A percentile compares a stretch with the other conserved stretches of the same genome.
Evolutionary conservation across 2,329 filamentous ascomycete genomes (phyloP).

Genomic region (Uncinocarpus reesii): DNA sequence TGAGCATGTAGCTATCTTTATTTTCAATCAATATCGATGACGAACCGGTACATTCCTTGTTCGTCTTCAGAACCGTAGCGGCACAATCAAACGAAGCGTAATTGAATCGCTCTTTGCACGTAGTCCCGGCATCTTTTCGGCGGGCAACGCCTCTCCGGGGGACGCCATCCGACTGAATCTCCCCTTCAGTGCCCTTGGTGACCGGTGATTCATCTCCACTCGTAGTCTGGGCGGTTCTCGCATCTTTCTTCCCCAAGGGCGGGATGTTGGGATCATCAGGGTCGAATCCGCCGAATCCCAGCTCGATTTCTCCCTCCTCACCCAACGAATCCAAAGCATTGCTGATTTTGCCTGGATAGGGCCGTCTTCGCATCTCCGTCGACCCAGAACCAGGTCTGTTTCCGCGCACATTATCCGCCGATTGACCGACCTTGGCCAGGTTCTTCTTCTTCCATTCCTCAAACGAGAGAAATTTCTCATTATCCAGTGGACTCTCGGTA

Average conservation of each 20-base stretch:
- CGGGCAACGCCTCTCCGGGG: conserved; percentile 46
- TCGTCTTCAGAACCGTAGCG: conserved; percentile 84
- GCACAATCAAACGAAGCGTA: conserved; percentile 97
- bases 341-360: conserved; percentile 43
- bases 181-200: conserved; percentile 14
- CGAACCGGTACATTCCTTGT: conserved; percentile 72
- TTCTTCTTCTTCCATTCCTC: conserved; percentile 98
- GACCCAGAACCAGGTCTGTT: conserved; percentile 38
- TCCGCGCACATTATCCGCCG: conserved; percentile 54
- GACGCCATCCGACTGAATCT: conserved; percentile 13
- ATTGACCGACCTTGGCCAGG: conserved; percentile 73
- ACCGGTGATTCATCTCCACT: conserved; percentile 25
- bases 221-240: conserved; percentile 20
- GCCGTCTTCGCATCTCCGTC: conserved; percentile 43
- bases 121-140: conserved; percentile 90
- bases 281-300: conserved; percentile 58
- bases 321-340: conserved; percentile 69
- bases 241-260: conserved; percentile 20
- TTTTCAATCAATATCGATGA: conserved; percentile 89
- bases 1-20: conserved; percentile 97
- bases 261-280: conserved; percentile 33
- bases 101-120: conserved; percentile 94
- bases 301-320: conserved; percentile 77
- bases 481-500: conserved; percentile 57
- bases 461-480: conserved; percentile 83